phyloP scores from a whole-genome alignment of 2,329 filamentous ascomycete species.

The Claviceps sp. region DNA sequence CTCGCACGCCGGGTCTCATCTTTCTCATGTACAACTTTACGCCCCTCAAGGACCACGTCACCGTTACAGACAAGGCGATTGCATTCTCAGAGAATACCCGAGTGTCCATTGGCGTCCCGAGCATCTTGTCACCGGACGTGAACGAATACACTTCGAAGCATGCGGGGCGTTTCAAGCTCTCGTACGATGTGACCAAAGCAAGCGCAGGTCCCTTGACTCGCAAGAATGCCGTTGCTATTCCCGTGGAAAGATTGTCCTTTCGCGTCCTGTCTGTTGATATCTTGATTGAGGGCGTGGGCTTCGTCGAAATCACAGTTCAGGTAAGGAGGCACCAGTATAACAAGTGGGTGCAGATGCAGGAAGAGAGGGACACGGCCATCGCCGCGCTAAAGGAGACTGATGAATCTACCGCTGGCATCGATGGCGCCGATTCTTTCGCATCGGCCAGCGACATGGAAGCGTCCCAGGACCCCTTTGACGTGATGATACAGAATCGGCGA shows the following conservation, averaged over 20 bases:
- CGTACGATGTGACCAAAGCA: conserved; percentile 70
- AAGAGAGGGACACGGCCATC: conserved; percentile 11
- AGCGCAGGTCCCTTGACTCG: conserved; percentile 62
- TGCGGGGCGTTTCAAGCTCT: conserved; percentile 63
- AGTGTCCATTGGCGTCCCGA: conserved; percentile 42
- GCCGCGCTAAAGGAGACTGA: conserved; percentile 4
- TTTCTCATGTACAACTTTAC: conserved; percentile 82
- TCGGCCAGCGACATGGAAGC: not conserved
- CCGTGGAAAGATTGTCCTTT: conserved; percentile 62
- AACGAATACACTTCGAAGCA: conserved; percentile 42
- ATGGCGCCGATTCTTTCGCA: not conserved
- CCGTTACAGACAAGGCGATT: conserved; percentile 66
- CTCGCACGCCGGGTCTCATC: conserved; percentile 43
- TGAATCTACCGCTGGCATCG: not conserved
- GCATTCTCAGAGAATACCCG: conserved; percentile 54
- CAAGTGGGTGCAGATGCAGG: conserved; percentile 5
- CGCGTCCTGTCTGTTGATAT: conserved; percentile 70
- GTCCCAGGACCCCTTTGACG: conserved; percentile 12
- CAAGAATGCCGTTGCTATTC: conserved; percentile 46
- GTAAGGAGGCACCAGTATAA: conserved; percentile 45
- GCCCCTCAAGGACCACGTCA: conserved; percentile 62
- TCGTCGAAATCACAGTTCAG: conserved; percentile 80
- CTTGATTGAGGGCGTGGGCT: conserved; percentile 82
- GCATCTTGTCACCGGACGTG: conserved; percentile 47
- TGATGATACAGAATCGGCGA: conserved; percentile 15